Evolutionary conservation across 495 filamentous ascomycete genomes (phyloP).

Genomic region (Xylaria curta): DNA sequence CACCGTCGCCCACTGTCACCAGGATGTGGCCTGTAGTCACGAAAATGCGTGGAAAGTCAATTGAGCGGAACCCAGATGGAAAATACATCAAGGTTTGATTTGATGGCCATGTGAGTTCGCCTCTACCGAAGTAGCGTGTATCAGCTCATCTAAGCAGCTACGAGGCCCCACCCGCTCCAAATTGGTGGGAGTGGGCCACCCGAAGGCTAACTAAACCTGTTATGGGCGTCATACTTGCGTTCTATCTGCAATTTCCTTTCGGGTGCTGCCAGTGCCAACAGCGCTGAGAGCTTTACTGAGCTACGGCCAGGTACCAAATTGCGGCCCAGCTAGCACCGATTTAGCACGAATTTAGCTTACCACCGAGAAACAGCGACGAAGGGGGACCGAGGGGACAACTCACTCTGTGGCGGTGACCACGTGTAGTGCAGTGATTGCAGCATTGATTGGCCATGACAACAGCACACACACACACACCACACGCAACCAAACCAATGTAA

Average conservation of each 20-base stretch:
- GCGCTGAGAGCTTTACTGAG: neutral
- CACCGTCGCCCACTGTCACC: conserved; percentile 13
- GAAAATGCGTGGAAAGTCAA: conserved; percentile 11
- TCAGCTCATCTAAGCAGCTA: neutral
- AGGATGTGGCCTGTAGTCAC: conserved; percentile 22
- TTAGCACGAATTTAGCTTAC: neutral
- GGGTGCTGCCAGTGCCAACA: neutral
- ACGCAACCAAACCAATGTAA: neutral
- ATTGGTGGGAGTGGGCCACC: conserved; percentile 24
- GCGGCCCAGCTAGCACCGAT: conserved; percentile 6
- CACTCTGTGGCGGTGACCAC: conserved; percentile 24
- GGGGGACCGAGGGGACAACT: conserved; percentile 16
- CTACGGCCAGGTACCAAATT: neutral
- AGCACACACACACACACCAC: conserved; percentile 2
- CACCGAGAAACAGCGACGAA: neutral
- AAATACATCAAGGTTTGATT: neutral
- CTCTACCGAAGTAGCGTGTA: neutral
- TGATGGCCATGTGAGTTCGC: neutral
- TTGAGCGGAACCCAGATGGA: neutral
- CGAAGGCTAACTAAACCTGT: conserved; percentile 18
- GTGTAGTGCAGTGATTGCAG: conserved; percentile 29
- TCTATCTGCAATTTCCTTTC: conserved; percentile 11
- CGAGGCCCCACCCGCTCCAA: conserved; percentile 19
- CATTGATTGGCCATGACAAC: conserved; percentile 22
- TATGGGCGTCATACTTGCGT: conserved; percentile 25